Evolutionary conservation across 768 basidiomycete genomes (phyloP).

Genomic region (Mycena galericulata): DNA sequence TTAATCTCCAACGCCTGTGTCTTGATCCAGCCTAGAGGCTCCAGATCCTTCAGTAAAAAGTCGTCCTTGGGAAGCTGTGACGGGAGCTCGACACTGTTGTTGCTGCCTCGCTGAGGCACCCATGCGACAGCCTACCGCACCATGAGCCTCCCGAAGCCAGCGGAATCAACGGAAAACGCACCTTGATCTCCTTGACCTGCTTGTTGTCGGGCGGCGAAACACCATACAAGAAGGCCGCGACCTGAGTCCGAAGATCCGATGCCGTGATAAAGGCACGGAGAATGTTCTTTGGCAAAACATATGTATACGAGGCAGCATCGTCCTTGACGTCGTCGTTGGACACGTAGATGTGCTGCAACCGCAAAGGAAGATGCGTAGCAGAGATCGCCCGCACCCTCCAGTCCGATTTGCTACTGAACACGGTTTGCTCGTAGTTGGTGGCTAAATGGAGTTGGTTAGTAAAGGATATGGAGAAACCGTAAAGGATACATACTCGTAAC

Average conservation of each 20-base stretch:
- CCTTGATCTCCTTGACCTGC: slow-evolving; percentile 98
- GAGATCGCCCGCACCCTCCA: slow-evolving; percentile 99
- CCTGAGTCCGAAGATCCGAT: slow-evolving; percentile 95
- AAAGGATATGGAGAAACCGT: slow-evolving; percentile 1
- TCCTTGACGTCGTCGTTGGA: slow-evolving; percentile 99
- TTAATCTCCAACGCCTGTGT: slow-evolving; percentile 94
- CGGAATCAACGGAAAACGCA: slow-evolving; percentile 35
- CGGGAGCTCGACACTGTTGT: slow-evolving; percentile 94
- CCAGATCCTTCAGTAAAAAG: slow-evolving; percentile 93
- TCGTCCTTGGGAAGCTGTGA: slow-evolving; percentile 93
- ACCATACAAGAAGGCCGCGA: slow-evolving; percentile 95
- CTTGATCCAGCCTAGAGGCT: slow-evolving; percentile 96
- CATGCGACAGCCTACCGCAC: slow-evolving; percentile 81
- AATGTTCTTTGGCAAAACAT: slow-evolving; percentile 97
- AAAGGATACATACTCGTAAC: slow-evolving; percentile 79
- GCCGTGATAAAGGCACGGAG: slow-evolving; percentile 93
- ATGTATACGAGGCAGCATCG: slow-evolving; percentile 94
- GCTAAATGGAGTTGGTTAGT: slow-evolving; percentile 54
- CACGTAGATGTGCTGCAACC: slow-evolving; percentile 98
- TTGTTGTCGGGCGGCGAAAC: slow-evolving; percentile 94
- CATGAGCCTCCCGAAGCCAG: slow-evolving; percentile 13
- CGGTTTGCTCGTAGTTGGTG: slow-evolving; percentile 97
- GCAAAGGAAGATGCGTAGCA: slow-evolving; percentile 94
- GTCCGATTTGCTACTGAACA: slow-evolving; percentile 99
- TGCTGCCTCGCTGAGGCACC: slow-evolving; percentile 97